Evolutionary conservation across 306 rosid genomes (phyloP).

Genomic region (Leucaena leucocephala): DNA sequence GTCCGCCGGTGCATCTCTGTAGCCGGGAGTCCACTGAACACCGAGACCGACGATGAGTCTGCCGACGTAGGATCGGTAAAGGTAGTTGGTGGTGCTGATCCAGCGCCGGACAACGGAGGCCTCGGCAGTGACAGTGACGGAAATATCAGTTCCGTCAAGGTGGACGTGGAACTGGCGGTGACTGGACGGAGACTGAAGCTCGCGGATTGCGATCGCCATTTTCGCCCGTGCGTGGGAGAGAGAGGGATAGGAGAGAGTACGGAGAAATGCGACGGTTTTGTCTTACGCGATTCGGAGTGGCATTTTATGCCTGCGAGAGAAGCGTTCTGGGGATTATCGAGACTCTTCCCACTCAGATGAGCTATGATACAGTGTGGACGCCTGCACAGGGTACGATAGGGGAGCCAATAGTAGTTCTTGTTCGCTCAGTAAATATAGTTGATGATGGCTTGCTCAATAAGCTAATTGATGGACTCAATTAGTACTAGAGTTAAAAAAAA

Average conservation of each 20-base stretch:
- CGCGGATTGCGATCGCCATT: neutral
- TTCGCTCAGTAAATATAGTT: too few relatives aligned
- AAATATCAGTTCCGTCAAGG: neutral
- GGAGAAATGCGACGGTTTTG: neutral
- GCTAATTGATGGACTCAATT: too few relatives aligned
- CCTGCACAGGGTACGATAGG: neutral
- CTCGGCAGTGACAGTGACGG: conserved; percentile 37
- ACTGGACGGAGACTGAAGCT: accelerated
- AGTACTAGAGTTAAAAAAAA: too few relatives aligned
- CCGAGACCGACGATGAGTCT: conserved; percentile 53
- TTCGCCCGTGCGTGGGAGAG: neutral
- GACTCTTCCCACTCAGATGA: neutral
- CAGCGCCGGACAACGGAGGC: conserved; percentile 39
- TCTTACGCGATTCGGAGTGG: neutral
- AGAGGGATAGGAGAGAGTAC: too few relatives aligned
- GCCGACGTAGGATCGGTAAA: neutral
- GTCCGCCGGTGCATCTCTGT: conserved; percentile 25
- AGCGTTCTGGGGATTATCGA: neutral
- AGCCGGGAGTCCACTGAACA: conserved; percentile 54
- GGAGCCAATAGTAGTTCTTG: too few relatives aligned
- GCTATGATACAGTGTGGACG: neutral
- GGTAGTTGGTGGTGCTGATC: conserved; percentile 16
- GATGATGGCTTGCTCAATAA: too few relatives aligned
- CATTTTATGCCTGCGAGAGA: neutral
- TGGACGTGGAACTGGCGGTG: neutral